phyloP scores from a whole-genome alignment of 176 grass and related monocot species.

The Musa troglodytarum region DNA sequence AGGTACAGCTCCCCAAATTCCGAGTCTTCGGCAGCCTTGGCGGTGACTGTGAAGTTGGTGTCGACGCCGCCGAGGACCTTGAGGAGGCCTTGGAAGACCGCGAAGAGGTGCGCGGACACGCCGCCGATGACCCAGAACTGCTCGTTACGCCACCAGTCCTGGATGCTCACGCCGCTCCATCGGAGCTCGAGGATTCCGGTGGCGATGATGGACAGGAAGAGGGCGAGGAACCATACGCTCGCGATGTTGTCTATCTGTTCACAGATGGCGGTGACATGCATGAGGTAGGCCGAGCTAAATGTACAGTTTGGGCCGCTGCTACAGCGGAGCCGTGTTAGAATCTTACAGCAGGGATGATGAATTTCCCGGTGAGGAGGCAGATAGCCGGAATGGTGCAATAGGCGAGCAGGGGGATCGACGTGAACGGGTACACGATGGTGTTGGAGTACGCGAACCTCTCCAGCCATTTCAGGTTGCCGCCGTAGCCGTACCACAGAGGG shows the following conservation, averaged over 20 bases:
- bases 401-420: constrained; percentile 74
- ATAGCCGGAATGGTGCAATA: constrained; percentile 89
- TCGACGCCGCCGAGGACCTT: constrained; percentile 72
- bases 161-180: constrained; percentile 84
- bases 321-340: not conserved
- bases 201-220: constrained; percentile 84
- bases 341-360: constrained; percentile 84
- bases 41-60: constrained; percentile 90
- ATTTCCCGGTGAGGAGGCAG: constrained; percentile 87
- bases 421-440: constrained; percentile 96
- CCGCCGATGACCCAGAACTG: constrained; percentile 89
- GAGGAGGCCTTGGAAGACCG: constrained; percentile 74
- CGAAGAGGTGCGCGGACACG: constrained; percentile 71
- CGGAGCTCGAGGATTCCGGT: constrained; percentile 59
- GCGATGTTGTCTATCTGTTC: constrained; percentile 71
- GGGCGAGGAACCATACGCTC: constrained; percentile 76
- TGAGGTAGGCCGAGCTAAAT: no score
- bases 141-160: constrained; percentile 82
- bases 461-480: constrained; percentile 80
- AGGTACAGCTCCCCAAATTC: constrained; percentile 75
- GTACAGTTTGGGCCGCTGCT: no score
- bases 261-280: no score
- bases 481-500: constrained; percentile 94
- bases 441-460: constrained; percentile 91
- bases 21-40: constrained; percentile 53